These are phyloP conservation scores for Inga oerstediana DNA, from an alignment of 306 rosid species.

Conservation along the genomic window DNA sequence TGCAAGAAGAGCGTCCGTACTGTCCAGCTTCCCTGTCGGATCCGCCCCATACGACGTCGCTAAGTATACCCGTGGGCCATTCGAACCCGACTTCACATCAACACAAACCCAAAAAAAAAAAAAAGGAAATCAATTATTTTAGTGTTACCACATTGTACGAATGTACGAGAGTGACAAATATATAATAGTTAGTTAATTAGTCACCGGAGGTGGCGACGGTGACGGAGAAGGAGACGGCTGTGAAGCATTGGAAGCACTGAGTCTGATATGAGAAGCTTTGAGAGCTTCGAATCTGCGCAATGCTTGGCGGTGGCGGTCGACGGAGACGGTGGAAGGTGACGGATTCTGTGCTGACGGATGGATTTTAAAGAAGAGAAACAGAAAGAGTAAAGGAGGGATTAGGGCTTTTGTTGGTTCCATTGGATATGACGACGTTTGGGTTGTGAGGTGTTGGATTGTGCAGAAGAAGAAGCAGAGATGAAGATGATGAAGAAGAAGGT, in stretches of 20 bases:
- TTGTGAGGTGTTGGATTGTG: not conserved
- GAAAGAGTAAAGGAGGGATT: conserved; percentile 25
- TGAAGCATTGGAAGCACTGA: not conserved
- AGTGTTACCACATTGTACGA: not conserved
- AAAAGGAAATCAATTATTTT: not conserved
- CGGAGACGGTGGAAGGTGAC: not conserved
- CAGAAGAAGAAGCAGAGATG: not conserved
- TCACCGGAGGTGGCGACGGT: conserved; percentile 30
- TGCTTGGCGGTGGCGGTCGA: conserved; percentile 27
- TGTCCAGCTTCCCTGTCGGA: conserved; percentile 77
- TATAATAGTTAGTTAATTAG: not conserved
- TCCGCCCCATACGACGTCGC: conserved; percentile 84
- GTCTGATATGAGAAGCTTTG: conserved; percentile 46
- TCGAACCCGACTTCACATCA: conserved; percentile 40
- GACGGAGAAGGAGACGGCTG: conserved; percentile 45
- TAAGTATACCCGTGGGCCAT: conserved; percentile 50
- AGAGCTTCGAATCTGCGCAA: conserved; percentile 45
- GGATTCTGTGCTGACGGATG: conserved; percentile 30
- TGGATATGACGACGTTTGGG: conserved; percentile 1
- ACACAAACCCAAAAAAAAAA: not conserved
- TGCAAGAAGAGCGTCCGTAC: conserved; percentile 63
- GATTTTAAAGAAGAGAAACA: conserved; percentile 26
- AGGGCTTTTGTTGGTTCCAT: conserved; percentile 31
- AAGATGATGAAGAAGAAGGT: not conserved
- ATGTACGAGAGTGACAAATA: not conserved